A percentile compares a stretch with the other conserved stretches of the same genome.
phyloP scores from a whole-genome alignment of 345 rosid genomes.

The Acer yangbiense region DNA sequence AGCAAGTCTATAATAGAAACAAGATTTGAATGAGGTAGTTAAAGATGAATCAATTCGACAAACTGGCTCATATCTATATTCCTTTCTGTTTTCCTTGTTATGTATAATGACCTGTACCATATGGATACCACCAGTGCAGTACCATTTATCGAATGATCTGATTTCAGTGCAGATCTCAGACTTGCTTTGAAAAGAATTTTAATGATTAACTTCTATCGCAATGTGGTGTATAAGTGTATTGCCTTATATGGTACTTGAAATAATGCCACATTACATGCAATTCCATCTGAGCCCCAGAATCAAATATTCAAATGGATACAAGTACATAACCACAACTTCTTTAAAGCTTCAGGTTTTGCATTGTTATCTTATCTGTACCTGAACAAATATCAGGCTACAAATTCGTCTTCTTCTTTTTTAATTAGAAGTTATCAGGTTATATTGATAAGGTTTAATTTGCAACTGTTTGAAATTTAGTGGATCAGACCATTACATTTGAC shows the following conservation, averaged over 20 bases:
- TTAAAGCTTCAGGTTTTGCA: background rate
- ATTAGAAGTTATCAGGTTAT: background rate
- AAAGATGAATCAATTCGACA: background rate
- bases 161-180: background rate
- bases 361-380: background rate
- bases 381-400: background rate
- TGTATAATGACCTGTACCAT: background rate
- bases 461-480: background rate
- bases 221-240: background rate
- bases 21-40: background rate
- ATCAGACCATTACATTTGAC: background rate
- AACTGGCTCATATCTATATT: background rate
- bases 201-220: background rate
- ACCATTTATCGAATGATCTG: background rate
- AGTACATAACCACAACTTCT: background rate
- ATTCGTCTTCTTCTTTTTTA: too few relatives aligned
- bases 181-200: background rate
- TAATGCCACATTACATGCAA: background rate
- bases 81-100: background rate
- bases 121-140: background rate
- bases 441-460: background rate
- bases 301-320: background rate
- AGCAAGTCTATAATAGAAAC: slow-evolving; percentile 10
- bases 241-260: background rate
- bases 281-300: background rate